phyloP scores from a whole-genome alignment of 2,329 filamentous ascomycete species.

The Alternaria panax region DNA sequence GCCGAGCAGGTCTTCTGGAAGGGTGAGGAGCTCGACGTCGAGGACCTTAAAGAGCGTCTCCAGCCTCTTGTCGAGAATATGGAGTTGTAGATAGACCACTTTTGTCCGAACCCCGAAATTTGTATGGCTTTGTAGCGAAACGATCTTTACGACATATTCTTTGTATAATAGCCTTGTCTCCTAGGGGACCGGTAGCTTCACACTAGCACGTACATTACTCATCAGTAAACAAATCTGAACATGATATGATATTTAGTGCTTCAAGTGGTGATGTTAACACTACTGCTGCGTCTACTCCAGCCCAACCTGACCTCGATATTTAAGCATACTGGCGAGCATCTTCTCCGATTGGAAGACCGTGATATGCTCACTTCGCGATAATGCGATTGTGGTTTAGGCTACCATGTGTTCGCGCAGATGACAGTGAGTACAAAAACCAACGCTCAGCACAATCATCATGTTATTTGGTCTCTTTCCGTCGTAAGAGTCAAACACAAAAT shows the following conservation, averaged over 20 bases:
- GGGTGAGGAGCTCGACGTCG: conserved; percentile 63
- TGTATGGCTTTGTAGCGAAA: neutral
- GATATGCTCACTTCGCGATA: rapidly evolving
- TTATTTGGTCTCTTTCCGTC: neutral
- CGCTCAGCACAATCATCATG: neutral
- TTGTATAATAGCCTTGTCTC: conserved; percentile 2
- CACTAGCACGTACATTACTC: neutral
- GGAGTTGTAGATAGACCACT: conserved; percentile 34
- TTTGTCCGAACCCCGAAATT: neutral
- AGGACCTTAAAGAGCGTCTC: conserved; percentile 66
- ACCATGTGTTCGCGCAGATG: neutral
- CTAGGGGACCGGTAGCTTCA: neutral
- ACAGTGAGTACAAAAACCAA: neutral
- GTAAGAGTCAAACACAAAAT: neutral
- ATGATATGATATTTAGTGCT: neutral
- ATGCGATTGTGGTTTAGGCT: rapidly evolving
- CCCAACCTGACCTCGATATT: neutral
- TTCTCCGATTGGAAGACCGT: neutral
- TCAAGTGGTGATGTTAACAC: neutral
- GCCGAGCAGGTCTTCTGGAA: conserved; percentile 47
- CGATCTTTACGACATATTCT: conserved; percentile 8
- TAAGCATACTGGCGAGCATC: neutral
- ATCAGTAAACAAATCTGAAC: neutral
- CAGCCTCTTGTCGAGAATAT: conserved; percentile 42
- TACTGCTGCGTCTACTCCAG: neutral